Evolutionary conservation across 192 early-diverging fungal species (phyloP).

Genomic region (Funneliformis mosseae): DNA sequence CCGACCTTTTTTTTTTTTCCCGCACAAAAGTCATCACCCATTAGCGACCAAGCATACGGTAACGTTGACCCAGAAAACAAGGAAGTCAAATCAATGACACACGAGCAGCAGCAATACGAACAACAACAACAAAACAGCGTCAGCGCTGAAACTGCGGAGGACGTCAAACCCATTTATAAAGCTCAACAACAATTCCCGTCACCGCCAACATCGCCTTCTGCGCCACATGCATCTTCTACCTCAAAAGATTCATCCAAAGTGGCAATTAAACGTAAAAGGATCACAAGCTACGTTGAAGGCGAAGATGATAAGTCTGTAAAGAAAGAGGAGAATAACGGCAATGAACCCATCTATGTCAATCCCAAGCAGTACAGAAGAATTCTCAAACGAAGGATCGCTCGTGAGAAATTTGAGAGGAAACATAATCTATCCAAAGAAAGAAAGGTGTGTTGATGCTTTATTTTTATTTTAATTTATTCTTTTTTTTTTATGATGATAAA

Average conservation of each 20-base stretch:
- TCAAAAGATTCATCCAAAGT: not conserved
- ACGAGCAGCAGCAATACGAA: too few relatives aligned
- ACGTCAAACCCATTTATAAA: not conserved
- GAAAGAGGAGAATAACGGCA: not conserved
- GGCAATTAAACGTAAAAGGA: not conserved
- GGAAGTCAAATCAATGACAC: not conserved
- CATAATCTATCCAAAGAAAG: constrained; percentile 42
- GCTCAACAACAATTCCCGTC: not conserved
- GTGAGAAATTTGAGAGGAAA: constrained; percentile 75
- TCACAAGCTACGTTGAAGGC: not conserved
- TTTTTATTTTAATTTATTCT: not conserved
- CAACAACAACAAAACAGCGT: too few relatives aligned
- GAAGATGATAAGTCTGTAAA: not conserved
- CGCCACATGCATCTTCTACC: not conserved
- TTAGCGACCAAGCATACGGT: not conserved
- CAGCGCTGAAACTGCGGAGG: not conserved
- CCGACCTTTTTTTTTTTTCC: not conserved
- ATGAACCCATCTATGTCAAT: not conserved
- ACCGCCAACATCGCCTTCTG: not conserved
- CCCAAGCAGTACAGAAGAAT: constrained; percentile 86
- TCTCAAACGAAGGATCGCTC: constrained; percentile 87
- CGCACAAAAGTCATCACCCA: not conserved
- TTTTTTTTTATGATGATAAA: not conserved
- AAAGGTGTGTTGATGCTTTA: constrained; percentile 18
- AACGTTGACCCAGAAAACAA: not conserved